Evolutionary conservation across 176 grass and related monocot species (phyloP), one percentile per base, ranked within the genome.

Genomic region (Raddia distichophylla): DNA sequence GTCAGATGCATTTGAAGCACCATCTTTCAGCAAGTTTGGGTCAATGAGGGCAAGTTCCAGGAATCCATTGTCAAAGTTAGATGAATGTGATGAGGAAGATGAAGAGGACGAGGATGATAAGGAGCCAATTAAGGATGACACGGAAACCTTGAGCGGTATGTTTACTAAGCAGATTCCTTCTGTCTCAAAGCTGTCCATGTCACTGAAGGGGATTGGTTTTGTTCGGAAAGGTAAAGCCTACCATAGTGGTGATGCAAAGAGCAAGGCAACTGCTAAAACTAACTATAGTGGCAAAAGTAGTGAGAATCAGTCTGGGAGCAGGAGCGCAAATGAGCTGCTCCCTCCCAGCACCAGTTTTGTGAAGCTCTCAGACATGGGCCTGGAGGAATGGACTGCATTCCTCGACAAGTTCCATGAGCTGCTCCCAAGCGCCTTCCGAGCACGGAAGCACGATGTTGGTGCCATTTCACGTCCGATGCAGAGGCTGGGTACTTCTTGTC

Each of bases 401-500:
- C 83, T 94, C 2, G 92, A 91, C 47, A 94, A 89, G 90, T 91
- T 93, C 80, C 83, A 81, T 81, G 90, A 93, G 81, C 81, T 98
- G 59, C 92, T 98, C 80, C 92, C 87, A 19, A 57, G 80, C 1
- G 88, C 90, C 0, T 93, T 98, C 82, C 54, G 6, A 22, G 75
- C 67, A 60, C 73, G 90, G 61, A 98, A 94, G 80, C 84, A 77
- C 50, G 50, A 84, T 3, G n/a, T 81, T 15, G 71, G 74, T 16
- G 46, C 18, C 0, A 82, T 69, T 45, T 88, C 57, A 62, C 83
- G 84, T 65, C 85, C 79, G 15, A 76, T 86, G 89, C 95, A 76
- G 86, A 92, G 92, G 81, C 92, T 98, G 54, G 95, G 92, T 44
- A 90, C 94, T 59, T 97, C 94, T 19, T 97, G 91, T 87, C 89